Evolutionary conservation across 164 flowering plant genomes (phyloP).

Genomic region (Chimonanthus praecox): DNA sequence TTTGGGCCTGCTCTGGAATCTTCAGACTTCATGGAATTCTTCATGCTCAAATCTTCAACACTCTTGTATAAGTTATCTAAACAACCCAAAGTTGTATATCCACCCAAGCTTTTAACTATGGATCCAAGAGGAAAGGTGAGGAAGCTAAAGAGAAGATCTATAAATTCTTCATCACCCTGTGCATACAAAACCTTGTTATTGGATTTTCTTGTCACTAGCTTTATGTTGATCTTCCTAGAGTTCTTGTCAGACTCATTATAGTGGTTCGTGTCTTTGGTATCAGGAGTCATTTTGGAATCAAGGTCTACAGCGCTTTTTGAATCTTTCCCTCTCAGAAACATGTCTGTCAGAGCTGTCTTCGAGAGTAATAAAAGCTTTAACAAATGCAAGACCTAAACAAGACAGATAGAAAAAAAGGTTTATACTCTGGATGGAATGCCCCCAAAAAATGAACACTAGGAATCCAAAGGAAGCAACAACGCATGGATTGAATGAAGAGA

Average conservation of each 20-base stretch:
- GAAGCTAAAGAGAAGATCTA: not conserved
- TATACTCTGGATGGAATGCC: no score
- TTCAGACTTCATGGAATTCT: slow-evolving; percentile 4
- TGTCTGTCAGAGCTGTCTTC: slow-evolving; percentile 6
- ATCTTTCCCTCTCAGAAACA: not conserved
- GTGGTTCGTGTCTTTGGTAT: not conserved
- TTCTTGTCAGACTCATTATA: not conserved
- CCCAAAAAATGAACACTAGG: no score
- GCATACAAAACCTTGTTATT: not conserved
- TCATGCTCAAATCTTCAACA: not conserved
- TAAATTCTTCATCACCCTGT: not conserved
- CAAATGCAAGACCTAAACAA: slow-evolving; percentile 1
- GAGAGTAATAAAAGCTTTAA: slow-evolving; percentile 4
- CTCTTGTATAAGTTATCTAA: slow-evolving; percentile 4
- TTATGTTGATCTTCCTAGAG: not conserved
- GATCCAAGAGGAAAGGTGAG: slow-evolving; percentile 1
- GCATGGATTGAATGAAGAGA: no score
- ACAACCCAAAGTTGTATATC: not conserved
- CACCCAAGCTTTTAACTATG: not conserved
- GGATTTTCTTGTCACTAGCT: not conserved
- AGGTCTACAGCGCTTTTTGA: not conserved
- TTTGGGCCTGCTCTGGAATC: slow-evolving; percentile 8
- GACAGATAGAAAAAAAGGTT: not conserved
- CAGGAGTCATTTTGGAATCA: not conserved
- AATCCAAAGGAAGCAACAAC: no score